Evolutionary conservation across 306 rosid species (phyloP).

Genomic region (Fagus crenata): DNA sequence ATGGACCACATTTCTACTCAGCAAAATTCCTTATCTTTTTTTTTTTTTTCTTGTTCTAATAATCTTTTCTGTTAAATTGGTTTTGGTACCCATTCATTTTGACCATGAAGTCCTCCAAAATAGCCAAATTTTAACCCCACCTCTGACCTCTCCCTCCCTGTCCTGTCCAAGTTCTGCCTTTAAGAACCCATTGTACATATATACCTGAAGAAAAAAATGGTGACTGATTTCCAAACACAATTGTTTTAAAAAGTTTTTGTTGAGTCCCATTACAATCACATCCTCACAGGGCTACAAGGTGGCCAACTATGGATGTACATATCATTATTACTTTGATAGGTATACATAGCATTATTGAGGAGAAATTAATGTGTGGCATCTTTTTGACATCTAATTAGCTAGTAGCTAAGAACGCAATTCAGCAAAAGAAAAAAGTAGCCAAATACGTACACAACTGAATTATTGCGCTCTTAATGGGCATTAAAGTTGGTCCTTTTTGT

Average conservation of each 20-base stretch:
- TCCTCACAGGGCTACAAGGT: not conserved
- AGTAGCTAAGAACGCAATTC: no score
- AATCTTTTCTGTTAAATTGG: not conserved
- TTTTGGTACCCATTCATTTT: not conserved
- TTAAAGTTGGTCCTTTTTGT: not conserved
- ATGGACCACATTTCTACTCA: not conserved
- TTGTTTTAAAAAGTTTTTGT: not conserved
- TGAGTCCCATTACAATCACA: not conserved
- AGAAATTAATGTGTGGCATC: not conserved
- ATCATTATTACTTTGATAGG: no score
- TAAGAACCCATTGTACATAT: not conserved
- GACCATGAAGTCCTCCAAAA: not conserved
- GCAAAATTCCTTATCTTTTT: not conserved
- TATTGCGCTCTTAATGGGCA: not conserved
- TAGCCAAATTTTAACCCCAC: not conserved
- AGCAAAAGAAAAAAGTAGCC: no score
- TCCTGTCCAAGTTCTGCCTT: not conserved
- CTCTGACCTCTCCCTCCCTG: not conserved
- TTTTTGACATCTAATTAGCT: not conserved
- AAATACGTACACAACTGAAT: not conserved
- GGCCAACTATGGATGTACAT: not conserved
- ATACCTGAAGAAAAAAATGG: not conserved
- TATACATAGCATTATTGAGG: not conserved
- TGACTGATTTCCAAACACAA: not conserved
- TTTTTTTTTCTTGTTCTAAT: not conserved